Evolutionary conservation across 2,329 filamentous ascomycete species (phyloP).

Genomic region (Pseudogymnoascus sp.): DNA sequence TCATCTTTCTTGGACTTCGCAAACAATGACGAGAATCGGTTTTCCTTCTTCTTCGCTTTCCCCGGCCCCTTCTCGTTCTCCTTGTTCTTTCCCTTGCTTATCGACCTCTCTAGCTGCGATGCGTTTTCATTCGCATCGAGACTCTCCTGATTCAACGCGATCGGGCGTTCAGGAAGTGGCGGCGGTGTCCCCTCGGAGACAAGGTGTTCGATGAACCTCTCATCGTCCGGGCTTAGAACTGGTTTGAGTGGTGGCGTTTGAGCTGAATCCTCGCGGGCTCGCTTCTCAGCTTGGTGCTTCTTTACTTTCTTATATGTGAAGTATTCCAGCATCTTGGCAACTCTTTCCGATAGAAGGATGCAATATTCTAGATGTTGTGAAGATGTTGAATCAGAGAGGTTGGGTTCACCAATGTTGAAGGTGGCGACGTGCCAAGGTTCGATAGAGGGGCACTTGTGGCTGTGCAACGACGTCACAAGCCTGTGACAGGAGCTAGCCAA

Average conservation of each 20-base stretch:
- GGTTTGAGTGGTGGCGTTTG: conserved; percentile 26
- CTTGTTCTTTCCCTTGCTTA: conserved; percentile 27
- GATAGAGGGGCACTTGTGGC: background rate
- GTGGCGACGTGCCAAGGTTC: background rate
- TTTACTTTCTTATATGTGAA: conserved; percentile 56
- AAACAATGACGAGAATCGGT: conserved; percentile 35
- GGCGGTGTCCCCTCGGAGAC: conserved; percentile 44
- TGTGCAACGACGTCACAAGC: conserved; percentile 9
- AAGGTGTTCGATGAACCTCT: conserved; percentile 49
- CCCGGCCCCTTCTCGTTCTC: conserved; percentile 27
- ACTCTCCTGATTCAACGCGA: conserved; percentile 16
- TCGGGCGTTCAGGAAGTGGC: conserved; percentile 39
- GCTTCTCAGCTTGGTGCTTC: conserved; percentile 48
- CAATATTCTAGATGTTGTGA: background rate
- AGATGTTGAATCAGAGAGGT: background rate
- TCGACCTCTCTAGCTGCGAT: conserved; percentile 6
- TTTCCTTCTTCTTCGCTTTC: conserved; percentile 29
- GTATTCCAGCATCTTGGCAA: conserved; percentile 50
- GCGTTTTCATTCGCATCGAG: conserved; percentile 14
- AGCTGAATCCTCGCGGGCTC: conserved; percentile 17
- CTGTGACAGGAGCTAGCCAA: background rate
- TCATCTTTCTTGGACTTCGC: conserved; percentile 33
- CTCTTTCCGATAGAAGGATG: background rate
- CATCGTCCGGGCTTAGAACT: conserved; percentile 49
- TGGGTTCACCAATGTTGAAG: background rate